phyloP scores from a whole-genome alignment of 805 yeast species.

The Grigorovia jiainica region DNA sequence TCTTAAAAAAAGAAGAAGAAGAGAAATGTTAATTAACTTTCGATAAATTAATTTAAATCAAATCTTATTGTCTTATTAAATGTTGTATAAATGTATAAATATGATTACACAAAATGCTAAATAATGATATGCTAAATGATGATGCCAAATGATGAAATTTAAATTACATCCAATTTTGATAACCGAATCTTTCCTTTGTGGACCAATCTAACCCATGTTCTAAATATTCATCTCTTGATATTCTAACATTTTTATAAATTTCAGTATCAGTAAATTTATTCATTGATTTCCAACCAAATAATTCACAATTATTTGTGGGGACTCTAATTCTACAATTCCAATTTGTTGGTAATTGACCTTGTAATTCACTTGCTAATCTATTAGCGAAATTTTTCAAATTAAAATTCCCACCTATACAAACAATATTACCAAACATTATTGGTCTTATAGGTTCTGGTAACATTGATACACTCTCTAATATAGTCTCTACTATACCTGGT shows the following conservation, averaged over 20 bases:
- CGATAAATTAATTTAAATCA: too few species aligned
- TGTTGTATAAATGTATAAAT: too few species aligned
- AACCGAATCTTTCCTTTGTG: slow-evolving; percentile 34
- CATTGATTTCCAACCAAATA: slow-evolving; percentile 55
- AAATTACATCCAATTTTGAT: slow-evolving; percentile 29
- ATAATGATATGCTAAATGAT: too few species aligned
- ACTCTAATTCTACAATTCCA: slow-evolving; percentile 47
- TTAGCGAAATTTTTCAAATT: slow-evolving; percentile 57
- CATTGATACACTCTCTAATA: slow-evolving; percentile 56
- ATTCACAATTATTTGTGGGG: slow-evolving; percentile 29
- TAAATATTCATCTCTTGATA: slow-evolving; percentile 70
- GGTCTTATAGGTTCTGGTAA: slow-evolving; percentile 72
- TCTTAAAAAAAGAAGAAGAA: too few species aligned
- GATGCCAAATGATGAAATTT: too few species aligned
- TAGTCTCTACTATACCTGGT: slow-evolving; percentile 65
- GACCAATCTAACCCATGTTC: slow-evolving; percentile 64
- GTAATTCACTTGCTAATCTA: slow-evolving; percentile 52
- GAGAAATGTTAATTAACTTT: too few species aligned
- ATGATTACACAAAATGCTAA: too few species aligned
- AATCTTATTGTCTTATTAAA: too few species aligned
- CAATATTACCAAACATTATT: slow-evolving; percentile 67
- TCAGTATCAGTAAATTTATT: slow-evolving; percentile 33
- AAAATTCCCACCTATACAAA: slow-evolving; percentile 75
- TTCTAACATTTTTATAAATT: slow-evolving; percentile 39
- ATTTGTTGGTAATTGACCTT: slow-evolving; percentile 59